Percentiles rank a stretch among this genome's conserved stretches.
Evolutionary conservation across 2,329 filamentous ascomycete species (phyloP).

Genomic region (Sphaerostilbella broomeana): DNA sequence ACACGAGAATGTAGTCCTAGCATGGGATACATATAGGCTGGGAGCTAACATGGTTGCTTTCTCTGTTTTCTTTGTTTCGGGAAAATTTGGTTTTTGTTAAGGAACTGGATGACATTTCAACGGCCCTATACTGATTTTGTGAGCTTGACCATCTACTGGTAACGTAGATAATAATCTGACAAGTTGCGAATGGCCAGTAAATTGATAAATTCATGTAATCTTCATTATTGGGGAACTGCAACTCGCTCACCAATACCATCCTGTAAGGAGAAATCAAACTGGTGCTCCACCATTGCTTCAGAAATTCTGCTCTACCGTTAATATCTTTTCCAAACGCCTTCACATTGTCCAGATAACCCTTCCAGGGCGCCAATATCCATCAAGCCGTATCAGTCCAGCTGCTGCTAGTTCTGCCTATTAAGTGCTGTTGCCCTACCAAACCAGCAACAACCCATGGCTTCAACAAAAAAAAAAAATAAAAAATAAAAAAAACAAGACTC

Average conservation of each 20-base stretch:
- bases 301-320: background rate
- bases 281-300: background rate
- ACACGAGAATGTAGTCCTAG: background rate
- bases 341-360: background rate
- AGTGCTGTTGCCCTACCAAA: background rate
- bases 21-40: background rate
- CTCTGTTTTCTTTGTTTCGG: background rate
- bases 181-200: too few relatives aligned
- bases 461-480: background rate
- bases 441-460: too few relatives aligned
- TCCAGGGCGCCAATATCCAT: conserved; percentile 4
- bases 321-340: conserved; percentile 8
- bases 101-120: conserved; percentile 8
- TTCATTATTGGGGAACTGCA: too few relatives aligned
- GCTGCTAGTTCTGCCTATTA: background rate
- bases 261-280: background rate
- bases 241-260: too few relatives aligned
- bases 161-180: too few relatives aligned
- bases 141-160: too few relatives aligned
- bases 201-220: too few relatives aligned
- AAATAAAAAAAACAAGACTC: background rate
- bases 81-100: background rate
- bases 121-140: too few relatives aligned
- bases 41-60: background rate
- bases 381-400: background rate